A percentile compares a stretch with the other conserved stretches of the same genome.
Evolutionary conservation across 2,329 filamentous ascomycete genomes (phyloP).

Genomic region (Aspergillus sp.): DNA sequence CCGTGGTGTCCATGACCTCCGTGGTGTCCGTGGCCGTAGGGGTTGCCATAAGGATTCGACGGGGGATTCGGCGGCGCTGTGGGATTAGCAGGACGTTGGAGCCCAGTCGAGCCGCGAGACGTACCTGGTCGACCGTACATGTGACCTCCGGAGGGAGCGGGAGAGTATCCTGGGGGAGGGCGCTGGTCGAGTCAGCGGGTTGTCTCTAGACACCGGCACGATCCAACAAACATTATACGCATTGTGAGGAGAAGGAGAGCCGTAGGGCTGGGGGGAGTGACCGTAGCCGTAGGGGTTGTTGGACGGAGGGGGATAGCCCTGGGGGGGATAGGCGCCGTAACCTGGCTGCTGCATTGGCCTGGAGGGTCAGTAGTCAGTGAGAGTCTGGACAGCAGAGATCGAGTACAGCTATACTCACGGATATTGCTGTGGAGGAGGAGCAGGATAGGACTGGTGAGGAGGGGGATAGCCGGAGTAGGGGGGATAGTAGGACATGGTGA

Average conservation of each 20-base stretch:
- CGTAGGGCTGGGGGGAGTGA: slow-evolving; percentile 31
- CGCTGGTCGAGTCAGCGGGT: slow-evolving; percentile 12
- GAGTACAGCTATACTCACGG: too few species aligned
- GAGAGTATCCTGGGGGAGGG: slow-evolving; percentile 23
- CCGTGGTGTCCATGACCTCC: slow-evolving; percentile 28
- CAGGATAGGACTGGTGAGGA: slow-evolving; percentile 30
- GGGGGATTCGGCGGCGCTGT: slow-evolving; percentile 2
- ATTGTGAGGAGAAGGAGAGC: slow-evolving; percentile 19
- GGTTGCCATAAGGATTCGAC: slow-evolving; percentile 39
- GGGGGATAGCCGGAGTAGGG: slow-evolving; percentile 51
- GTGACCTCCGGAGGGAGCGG: slow-evolving; percentile 25
- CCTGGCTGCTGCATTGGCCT: slow-evolving; percentile 23
- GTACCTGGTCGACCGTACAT: slow-evolving; percentile 34
- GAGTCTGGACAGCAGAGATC: too few species aligned
- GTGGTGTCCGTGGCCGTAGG: slow-evolving; percentile 45
- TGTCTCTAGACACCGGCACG: slow-evolving; percentile 2
- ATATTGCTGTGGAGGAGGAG: slow-evolving; percentile 39
- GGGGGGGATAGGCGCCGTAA: slow-evolving; percentile 28
- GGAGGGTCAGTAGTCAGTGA: slow-evolving; percentile 4
- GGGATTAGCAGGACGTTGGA: too few species aligned
- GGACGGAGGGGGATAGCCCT: slow-evolving; percentile 27
- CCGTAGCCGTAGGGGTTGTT: slow-evolving; percentile 34
- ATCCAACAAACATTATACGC: slow-evolving; percentile 28
- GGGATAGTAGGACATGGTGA: slow-evolving; percentile 57
- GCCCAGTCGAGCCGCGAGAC: too few species aligned